Percentiles rank a stretch among this genome's conserved stretches.
These are phyloP conservation scores for Sporothrix euskadiensis DNA, from an alignment of 2,329 filamentous ascomycete species.

Conservation along the genomic window DNA sequence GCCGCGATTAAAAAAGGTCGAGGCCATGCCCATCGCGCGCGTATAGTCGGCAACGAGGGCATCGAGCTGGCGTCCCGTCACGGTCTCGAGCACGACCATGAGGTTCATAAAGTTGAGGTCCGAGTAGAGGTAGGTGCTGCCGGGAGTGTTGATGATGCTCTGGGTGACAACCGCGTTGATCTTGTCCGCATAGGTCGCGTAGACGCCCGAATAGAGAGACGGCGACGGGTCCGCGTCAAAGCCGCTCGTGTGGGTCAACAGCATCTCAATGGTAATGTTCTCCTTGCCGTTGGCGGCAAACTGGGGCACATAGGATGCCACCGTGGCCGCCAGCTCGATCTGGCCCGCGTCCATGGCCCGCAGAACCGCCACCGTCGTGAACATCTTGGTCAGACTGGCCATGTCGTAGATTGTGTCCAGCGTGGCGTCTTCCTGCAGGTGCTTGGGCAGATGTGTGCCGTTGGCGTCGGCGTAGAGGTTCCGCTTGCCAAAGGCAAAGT, in stretches of 20 bases:
- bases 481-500: constrained; percentile 37
- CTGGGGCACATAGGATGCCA: constrained; percentile 39
- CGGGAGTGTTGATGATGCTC: constrained; percentile 36
- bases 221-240: constrained; percentile 38
- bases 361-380: constrained; percentile 41
- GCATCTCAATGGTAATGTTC: constrained; percentile 40
- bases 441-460: constrained; percentile 36
- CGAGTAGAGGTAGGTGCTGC: constrained; percentile 40
- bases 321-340: constrained; percentile 37
- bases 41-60: constrained; percentile 37
- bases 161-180: constrained; percentile 37
- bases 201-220: constrained; percentile 34
- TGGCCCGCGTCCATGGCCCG: constrained; percentile 37
- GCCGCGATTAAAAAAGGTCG: constrained; percentile 41
- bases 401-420: constrained; percentile 44
- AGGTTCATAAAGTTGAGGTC: constrained; percentile 43
- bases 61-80: constrained; percentile 36
- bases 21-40: constrained; percentile 36
- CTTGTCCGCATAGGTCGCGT: constrained; percentile 35
- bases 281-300: constrained; percentile 41
- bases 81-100: constrained; percentile 37
- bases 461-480: constrained; percentile 38
- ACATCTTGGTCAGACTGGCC: constrained; percentile 44
- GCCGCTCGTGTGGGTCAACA: constrained; percentile 42
- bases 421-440: constrained; percentile 37